Conservation (phyloP, 768 basidiomycete species). For the Aureoboletus auriporus region DNA sequence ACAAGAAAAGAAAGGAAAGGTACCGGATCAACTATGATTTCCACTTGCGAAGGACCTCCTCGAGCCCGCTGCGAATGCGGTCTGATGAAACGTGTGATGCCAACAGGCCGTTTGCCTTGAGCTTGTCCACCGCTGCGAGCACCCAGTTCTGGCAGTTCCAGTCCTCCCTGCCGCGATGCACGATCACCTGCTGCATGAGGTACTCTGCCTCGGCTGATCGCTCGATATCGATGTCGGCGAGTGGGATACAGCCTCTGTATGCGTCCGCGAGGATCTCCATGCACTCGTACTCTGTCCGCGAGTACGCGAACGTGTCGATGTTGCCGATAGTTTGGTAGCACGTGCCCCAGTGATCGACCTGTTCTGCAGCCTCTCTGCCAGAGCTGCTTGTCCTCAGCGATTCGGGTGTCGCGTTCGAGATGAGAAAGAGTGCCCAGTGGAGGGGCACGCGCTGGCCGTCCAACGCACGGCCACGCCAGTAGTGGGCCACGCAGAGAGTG, state of each 20-base stretch:
- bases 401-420: constrained; percentile 19
- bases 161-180: constrained; percentile 25
- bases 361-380: constrained; percentile 19
- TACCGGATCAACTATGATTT: constrained; percentile 11
- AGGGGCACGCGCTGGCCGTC: constrained; percentile 24
- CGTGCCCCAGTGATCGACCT: constrained; percentile 29
- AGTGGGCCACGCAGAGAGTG: constrained; percentile 28
- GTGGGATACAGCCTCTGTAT: constrained; percentile 28
- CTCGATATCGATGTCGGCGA: constrained; percentile 17
- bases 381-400: constrained; percentile 20
- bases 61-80: constrained; percentile 18
- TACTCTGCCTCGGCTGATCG: constrained; percentile 11
- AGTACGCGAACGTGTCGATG: constrained; percentile 26
- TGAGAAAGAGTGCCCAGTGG: constrained; percentile 29
- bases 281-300: constrained; percentile 23
- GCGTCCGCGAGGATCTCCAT: constrained; percentile 29
- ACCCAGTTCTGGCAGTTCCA: constrained; percentile 33
- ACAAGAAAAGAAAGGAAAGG: not conserved
- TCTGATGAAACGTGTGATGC: constrained; percentile 16
- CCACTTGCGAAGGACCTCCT: constrained; percentile 23
- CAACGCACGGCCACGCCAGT: constrained; percentile 22
- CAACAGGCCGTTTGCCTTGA: constrained; percentile 17
- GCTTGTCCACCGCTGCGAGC: constrained; percentile 20
- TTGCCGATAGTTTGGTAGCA: constrained; percentile 29
- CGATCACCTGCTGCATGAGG: constrained; percentile 21